Evolutionary conservation across 441 rosid genomes (phyloP).

Genomic region (Croton setiger): DNA sequence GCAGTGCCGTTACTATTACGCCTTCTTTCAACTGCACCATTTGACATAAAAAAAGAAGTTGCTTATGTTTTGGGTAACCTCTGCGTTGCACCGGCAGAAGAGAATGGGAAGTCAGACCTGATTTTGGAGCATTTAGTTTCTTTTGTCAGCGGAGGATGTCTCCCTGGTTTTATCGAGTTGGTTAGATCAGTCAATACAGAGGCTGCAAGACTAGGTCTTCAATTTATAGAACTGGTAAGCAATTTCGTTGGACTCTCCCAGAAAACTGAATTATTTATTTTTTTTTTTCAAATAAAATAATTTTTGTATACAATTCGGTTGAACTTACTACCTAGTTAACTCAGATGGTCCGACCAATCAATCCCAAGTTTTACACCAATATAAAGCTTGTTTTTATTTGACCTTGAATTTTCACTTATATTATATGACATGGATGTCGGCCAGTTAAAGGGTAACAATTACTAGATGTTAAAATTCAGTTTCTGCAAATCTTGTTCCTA

Average conservation of each 20-base stretch:
- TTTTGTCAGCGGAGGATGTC: conserved; percentile 73
- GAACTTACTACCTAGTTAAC: no score
- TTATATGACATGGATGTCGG: no score
- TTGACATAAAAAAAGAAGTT: conserved; percentile 85
- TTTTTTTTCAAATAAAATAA: no score
- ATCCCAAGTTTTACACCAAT: no score
- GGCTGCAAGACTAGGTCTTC: conserved; percentile 91
- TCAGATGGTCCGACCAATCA: no score
- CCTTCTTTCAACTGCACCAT: conserved; percentile 73
- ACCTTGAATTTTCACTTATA: no score
- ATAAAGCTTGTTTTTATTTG: no score
- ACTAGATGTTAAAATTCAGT: background rate
- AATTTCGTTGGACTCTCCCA: no score
- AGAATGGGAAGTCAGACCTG: conserved; percentile 56
- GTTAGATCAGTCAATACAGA: conserved; percentile 81
- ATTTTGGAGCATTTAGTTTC: conserved; percentile 70
- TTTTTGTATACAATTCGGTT: no score
- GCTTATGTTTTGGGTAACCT: conserved; percentile 92
- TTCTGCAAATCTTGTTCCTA: background rate
- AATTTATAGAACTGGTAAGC: conserved; percentile 92
- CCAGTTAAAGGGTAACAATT: no score
- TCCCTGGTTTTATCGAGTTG: conserved; percentile 75
- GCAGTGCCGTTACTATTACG: conserved; percentile 58
- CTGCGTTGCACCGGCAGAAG: conserved; percentile 73
- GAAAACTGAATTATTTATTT: no score